Evolutionary conservation across 2,329 filamentous ascomycete species (phyloP).

Genomic region (Phyllosticta capitalensis): DNA sequence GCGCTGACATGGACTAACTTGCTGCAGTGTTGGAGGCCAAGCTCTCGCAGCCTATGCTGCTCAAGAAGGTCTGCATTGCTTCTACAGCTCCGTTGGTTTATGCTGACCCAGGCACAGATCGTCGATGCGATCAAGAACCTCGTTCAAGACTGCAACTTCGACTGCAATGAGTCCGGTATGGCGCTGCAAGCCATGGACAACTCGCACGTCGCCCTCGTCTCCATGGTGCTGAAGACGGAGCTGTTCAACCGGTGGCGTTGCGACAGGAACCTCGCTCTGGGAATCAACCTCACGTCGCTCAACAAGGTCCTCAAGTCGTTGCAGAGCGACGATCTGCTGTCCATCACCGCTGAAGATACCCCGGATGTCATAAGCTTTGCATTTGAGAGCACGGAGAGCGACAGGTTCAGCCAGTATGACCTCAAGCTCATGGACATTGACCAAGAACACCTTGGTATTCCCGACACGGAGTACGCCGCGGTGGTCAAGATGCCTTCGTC

Average conservation of each 20-base stretch:
- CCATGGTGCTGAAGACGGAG: slow-evolving; percentile 96
- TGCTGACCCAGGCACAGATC: slow-evolving; percentile 48
- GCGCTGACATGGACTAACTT: not conserved
- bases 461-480: slow-evolving; percentile 95
- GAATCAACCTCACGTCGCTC: slow-evolving; percentile 91
- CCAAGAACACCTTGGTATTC: slow-evolving; percentile 97
- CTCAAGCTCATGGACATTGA: slow-evolving; percentile 99
- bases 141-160: slow-evolving; percentile 99
- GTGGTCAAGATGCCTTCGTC: slow-evolving; percentile 78
- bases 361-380: slow-evolving; percentile 92
- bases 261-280: slow-evolving; percentile 96
- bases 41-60: slow-evolving; percentile 81
- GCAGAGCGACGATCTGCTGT: slow-evolving; percentile 88
- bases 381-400: slow-evolving; percentile 82
- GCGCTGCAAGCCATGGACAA: slow-evolving; percentile 99
- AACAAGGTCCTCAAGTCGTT: slow-evolving; percentile 95
- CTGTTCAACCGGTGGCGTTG: slow-evolving; percentile 92
- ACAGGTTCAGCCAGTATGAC: slow-evolving; percentile 96
- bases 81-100: not conserved
- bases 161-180: slow-evolving; percentile 99
- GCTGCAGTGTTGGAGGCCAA: slow-evolving; percentile 83
- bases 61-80: slow-evolving; percentile 68
- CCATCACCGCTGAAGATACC: slow-evolving; percentile 93
- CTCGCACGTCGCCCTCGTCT: slow-evolving; percentile 96
- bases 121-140: slow-evolving; percentile 99